Conservation (phyloP, 164 flowering plant species). For the Aristolochia californica region DNA sequence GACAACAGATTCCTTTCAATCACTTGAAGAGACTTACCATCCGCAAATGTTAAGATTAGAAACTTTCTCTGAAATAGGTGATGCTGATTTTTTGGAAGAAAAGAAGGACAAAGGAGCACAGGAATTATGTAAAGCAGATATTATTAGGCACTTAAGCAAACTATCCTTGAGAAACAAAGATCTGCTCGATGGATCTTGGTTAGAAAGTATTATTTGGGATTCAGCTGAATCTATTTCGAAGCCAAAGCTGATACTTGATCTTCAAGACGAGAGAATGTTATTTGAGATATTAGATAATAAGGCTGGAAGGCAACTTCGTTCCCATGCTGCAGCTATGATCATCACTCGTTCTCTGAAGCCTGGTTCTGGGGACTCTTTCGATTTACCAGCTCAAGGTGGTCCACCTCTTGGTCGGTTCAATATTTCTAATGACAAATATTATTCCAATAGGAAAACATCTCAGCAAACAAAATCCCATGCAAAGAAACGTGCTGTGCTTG, state of each 20-base stretch:
- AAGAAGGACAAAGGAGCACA: conserved; percentile 18
- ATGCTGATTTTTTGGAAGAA: conserved; percentile 15
- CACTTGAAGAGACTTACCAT: conserved; percentile 34
- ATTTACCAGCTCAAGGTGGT: conserved; percentile 43
- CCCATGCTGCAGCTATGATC: conserved; percentile 91
- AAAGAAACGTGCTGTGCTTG: conserved; percentile 70
- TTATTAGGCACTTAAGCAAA: conserved; percentile 32
- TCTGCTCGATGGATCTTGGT: conserved; percentile 73
- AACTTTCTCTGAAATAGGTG: conserved; percentile 29
- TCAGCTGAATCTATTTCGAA: conserved; percentile 26
- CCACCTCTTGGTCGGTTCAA: conserved; percentile 49
- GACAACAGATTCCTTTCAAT: conserved; percentile 25
- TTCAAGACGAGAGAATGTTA: conserved; percentile 92
- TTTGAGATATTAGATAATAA: conserved; percentile 68
- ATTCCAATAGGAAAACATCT: conserved; percentile 69
- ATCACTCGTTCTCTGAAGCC: conserved; percentile 40
- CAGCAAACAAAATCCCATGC: conserved; percentile 78
- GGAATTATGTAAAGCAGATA: conserved; percentile 26
- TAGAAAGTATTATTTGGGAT: conserved; percentile 78
- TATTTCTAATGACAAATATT: conserved; percentile 84
- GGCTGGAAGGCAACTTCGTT: conserved; percentile 40
- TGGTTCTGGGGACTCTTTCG: conserved; percentile 37
- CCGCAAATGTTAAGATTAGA: conserved; percentile 84
- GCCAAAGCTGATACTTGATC: conserved; percentile 86
- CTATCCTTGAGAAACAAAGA: conserved; percentile 51